These are phyloP conservation scores for Lentithecium fluviatile DNA, from an alignment of 495 filamentous ascomycete species.

Conservation along the genomic window DNA sequence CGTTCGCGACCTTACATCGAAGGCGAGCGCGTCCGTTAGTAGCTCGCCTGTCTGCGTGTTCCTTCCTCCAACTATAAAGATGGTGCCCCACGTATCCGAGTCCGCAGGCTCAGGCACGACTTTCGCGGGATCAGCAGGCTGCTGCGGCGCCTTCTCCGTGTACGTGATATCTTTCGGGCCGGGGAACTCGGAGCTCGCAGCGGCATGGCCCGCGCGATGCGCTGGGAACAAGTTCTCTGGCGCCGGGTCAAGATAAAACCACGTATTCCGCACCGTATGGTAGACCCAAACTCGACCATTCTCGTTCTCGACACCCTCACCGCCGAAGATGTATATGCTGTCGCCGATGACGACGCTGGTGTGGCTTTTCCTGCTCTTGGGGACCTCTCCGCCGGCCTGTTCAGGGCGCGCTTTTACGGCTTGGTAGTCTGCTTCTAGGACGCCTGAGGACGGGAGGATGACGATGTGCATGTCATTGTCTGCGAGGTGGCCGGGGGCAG, in stretches of 20 bases:
- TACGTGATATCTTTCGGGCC: constrained; percentile 9
- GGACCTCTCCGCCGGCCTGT: constrained; percentile 44
- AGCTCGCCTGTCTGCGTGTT: background rate
- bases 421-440: constrained; percentile 56
- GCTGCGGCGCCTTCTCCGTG: constrained; percentile 33
- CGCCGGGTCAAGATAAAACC: constrained; percentile 57
- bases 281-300: constrained; percentile 67
- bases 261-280: constrained; percentile 55
- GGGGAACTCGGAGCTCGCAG: constrained; percentile 38
- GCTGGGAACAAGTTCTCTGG: constrained; percentile 44
- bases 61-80: constrained; percentile 39
- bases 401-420: constrained; percentile 47
- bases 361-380: constrained; percentile 56
- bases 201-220: constrained; percentile 38
- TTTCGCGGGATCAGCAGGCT: constrained; percentile 37
- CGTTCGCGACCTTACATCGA: constrained; percentile 38
- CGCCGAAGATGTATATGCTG: constrained; percentile 65
- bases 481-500: constrained; percentile 50
- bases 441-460: constrained; percentile 53
- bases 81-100: constrained; percentile 38
- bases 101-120: constrained; percentile 39
- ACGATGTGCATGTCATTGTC: constrained; percentile 72
- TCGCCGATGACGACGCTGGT: constrained; percentile 58
- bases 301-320: constrained; percentile 54
- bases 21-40: constrained; percentile 37